Evolutionary conservation across 129 eudicot genomes (phyloP), one percentile per base, ranked within the genome.

Genomic region (Centella asiatica): DNA sequence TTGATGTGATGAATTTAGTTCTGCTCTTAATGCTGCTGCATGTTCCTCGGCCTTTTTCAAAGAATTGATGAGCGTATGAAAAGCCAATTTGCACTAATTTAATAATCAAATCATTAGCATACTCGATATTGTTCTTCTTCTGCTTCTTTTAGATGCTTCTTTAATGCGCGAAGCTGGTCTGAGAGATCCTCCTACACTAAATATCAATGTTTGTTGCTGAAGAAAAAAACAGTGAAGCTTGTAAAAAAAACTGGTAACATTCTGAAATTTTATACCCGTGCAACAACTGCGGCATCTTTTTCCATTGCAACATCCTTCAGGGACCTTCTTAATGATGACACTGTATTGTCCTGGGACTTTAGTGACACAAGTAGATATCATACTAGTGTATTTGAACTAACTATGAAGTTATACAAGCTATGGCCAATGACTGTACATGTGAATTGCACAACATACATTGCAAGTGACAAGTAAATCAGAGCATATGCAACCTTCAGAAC

Each of bases 231-330:
- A 15, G 57, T 13, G n/a, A n/a, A n/a, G 39, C 18, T 25, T 33
- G 4, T 39, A 5, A 57, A 52, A 66, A 44, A 2, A n/a, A n/a
- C n/a, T n/a, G n/a, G n/a, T n/a, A n/a, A n/a, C n/a, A 2, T 17
- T n/a, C 44, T 55, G 8, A 36, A 24, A 23, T 33, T 20, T 45
- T 52, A 22, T 82, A 87, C 99, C 90, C 82, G 78, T 55, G 90
- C 88, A 87, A 92, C 99, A 75, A 92, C 96, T 64, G 99, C 99
- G 31, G 99, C 99, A 80, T 92, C 99, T 54, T 92, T 92, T 75
- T 85, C 96, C 99, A 92, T 87, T 1, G 99, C 96, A 69, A 92
- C 95, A 74, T 92, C 99, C 78, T 69, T 87, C 48, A 92, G 90
- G 61, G 98, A 90, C 81, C 85, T 92, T 67, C 99, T 74, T 59